Percentiles rank a stretch among this genome's conserved stretches.
Conservation (phyloP, 345 rosid species). For the Populus euphratica region DNA sequence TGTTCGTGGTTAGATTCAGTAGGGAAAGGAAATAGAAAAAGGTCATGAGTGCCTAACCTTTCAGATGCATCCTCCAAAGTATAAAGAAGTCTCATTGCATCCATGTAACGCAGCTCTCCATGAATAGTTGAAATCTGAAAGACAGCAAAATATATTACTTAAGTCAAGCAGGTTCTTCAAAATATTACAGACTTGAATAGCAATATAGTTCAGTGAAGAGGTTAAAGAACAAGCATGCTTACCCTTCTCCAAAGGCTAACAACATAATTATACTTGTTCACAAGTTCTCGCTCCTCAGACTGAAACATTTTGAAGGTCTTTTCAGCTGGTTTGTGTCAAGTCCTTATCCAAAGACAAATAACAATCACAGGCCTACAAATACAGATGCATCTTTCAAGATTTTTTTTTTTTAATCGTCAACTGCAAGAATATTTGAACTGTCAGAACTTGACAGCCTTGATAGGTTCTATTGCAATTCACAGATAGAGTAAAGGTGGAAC, state of each 20-base stretch:
- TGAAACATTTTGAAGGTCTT: slow-evolving; percentile 65
- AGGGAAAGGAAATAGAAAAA: not conserved
- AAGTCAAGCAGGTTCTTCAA: not conserved
- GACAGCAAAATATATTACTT: not conserved
- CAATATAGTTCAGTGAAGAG: slow-evolving; percentile 1
- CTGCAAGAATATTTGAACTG: not conserved
- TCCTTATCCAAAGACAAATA: slow-evolving; percentile 12
- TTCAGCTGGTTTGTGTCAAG: slow-evolving; percentile 64
- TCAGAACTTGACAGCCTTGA: not conserved
- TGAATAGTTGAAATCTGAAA: slow-evolving; percentile 68
- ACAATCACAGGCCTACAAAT: not conserved
- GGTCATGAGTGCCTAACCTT: slow-evolving; percentile 38
- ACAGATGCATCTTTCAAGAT: slow-evolving; percentile 4
- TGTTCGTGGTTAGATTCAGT: not conserved
- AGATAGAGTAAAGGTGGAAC: not conserved
- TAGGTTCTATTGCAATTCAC: not conserved
- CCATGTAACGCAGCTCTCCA: slow-evolving; percentile 75
- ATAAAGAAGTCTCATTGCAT: slow-evolving; percentile 70
- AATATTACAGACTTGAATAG: not conserved
- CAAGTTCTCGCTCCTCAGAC: slow-evolving; percentile 67
- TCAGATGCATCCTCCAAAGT: slow-evolving; percentile 75
- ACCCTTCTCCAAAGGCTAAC: slow-evolving; percentile 90
- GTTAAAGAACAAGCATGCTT: slow-evolving; percentile 27
- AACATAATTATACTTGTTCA: slow-evolving; percentile 80
- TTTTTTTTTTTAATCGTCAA: not conserved